Base-by-base conservation (phyloP, 2,329 filamentous ascomycete species). In the Penicillium sp. region DNA sequence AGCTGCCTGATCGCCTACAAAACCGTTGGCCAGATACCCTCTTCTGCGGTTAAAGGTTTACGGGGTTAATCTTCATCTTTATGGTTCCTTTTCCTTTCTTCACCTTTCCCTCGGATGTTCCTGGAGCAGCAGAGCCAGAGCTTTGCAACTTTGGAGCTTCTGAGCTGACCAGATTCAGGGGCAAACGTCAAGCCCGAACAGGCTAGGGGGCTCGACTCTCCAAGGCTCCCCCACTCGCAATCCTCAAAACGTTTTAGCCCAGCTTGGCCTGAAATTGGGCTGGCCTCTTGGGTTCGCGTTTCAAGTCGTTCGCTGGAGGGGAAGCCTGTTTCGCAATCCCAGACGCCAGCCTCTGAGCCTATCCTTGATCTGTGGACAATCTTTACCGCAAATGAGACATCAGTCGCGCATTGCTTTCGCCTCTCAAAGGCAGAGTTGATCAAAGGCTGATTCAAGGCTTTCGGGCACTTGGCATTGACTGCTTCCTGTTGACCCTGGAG, bases 91-190 rank as follows among this genome's bases (percentile, higher is more conserved):
- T 41, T 5, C 35, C 35, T 41, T 41, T 17, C 35, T 41, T 41
- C 35, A 15, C 35, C 35, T 41, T 41, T 41, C 35, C 35, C 35
- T 41, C 35, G 35, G 35, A 41, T 41, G 9, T 15, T 41, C 11
- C 35, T 41, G 35, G 46, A 48, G 3, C 19, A 48, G 46, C 46
- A 21, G 19, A 26, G 26, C 23, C 46, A 23, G 19, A 47, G 21
- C 21, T 23, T 26, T 5, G n/a, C 46, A 48, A 26, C 21, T 48
- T 26, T 1, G 21, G 21, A 15, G 51, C 21, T 38, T 53, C 23
- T 21, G 44, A 48, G 48, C 49, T 62, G 55, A 58, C 48, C 35
- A 26, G 58, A 58, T 55, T 61, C 46, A 45, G 58, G 58, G 47
- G 62, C 52, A 56, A 57, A 50, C 46, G 54, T 56, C 54, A 56